phyloP scores from a whole-genome alignment of 306 rosid species.

The Pyrus betulifolia region DNA sequence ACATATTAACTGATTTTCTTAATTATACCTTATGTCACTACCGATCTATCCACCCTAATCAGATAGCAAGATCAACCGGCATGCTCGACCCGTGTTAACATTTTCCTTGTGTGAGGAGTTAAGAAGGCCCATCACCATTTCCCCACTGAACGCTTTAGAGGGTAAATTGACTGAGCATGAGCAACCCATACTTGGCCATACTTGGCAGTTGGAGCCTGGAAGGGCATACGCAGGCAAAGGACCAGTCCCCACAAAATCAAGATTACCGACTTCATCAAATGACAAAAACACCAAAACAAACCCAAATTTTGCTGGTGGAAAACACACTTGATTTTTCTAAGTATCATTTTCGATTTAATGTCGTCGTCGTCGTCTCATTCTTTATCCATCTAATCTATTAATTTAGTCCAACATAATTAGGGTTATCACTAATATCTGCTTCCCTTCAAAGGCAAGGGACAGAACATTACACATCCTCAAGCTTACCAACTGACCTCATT shows the following conservation, averaged over 20 bases:
- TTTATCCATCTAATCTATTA: background rate
- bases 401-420: background rate
- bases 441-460: constrained; percentile 54
- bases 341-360: background rate
- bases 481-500: background rate
- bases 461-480: background rate
- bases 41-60: too few relatives aligned
- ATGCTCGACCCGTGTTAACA: too few relatives aligned
- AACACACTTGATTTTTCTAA: constrained; percentile 9
- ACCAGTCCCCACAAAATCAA: constrained; percentile 14
- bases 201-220: constrained; percentile 10
- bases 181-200: constrained; percentile 19
- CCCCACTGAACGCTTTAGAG: background rate
- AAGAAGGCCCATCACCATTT: background rate
- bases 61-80: too few relatives aligned
- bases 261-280: constrained; percentile 17
- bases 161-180: constrained; percentile 7
- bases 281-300: constrained; percentile 26
- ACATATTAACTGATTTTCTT: background rate
- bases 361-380: constrained; percentile 29
- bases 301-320: constrained; percentile 31
- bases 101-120: too few relatives aligned
- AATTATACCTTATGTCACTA: background rate
- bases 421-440: constrained; percentile 8
- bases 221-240: background rate